These are phyloP conservation scores for Abortiporus biennis DNA, from an alignment of 1,284 basidiomycete genomes.

Conservation along the genomic window DNA sequence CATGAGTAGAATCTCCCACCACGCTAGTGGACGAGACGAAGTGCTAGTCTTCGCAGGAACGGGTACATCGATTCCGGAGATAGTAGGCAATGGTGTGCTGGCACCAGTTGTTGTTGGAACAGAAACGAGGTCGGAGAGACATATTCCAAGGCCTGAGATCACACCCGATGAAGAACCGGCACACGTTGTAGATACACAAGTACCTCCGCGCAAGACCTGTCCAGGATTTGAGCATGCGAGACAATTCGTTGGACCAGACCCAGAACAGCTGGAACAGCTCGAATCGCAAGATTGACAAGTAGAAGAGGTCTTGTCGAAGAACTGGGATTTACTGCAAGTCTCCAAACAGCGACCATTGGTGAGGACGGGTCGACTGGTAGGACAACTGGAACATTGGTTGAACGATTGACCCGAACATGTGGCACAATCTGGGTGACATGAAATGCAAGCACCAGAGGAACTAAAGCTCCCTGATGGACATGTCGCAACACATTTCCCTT, in stretches of 20 bases:
- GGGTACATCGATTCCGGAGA: constrained; percentile 48
- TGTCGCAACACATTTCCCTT: constrained; percentile 64
- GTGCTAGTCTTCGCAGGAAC: constrained; percentile 27
- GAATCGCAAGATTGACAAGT: constrained; percentile 67
- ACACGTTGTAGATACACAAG: constrained; percentile 60
- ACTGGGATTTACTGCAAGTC: constrained; percentile 67
- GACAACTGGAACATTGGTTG: constrained; percentile 71
- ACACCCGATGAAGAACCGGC: constrained; percentile 33
- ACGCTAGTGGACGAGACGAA: constrained; percentile 36
- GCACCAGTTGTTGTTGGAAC: constrained; percentile 43
- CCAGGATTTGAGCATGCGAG: constrained; percentile 64
- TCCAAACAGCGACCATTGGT: constrained; percentile 68
- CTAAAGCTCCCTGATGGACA: constrained; percentile 70
- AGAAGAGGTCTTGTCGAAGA: constrained; percentile 58
- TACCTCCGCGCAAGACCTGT: constrained; percentile 56
- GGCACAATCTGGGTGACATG: constrained; percentile 78
- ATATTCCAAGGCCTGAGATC: constrained; percentile 66
- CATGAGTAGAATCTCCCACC: constrained; percentile 84
- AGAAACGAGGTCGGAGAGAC: constrained; percentile 65
- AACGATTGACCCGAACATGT: constrained; percentile 69
- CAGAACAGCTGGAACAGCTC: constrained; percentile 70
- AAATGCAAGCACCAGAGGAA: constrained; percentile 55
- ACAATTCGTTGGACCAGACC: constrained; percentile 56
- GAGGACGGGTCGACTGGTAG: constrained; percentile 60
- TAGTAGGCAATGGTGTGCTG: constrained; percentile 40